Conservation (phyloP, 2,329 filamentous ascomycete genomes). For the Podosphaera leucotricha region DNA sequence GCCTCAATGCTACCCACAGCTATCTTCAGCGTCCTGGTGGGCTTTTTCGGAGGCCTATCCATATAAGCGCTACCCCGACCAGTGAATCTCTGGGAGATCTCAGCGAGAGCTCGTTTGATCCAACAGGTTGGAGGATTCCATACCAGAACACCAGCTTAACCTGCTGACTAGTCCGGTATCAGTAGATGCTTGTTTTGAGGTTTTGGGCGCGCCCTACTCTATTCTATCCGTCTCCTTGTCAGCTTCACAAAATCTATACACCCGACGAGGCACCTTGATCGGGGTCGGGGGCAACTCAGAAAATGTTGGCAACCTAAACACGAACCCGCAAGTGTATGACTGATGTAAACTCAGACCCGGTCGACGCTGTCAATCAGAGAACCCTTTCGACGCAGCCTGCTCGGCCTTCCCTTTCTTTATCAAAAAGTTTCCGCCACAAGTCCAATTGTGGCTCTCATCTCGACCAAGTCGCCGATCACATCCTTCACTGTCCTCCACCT, state of each 20-base stretch:
- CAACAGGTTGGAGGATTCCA: slow-evolving; percentile 7
- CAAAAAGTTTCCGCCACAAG: slow-evolving; percentile 72
- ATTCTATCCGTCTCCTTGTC: slow-evolving; percentile 83
- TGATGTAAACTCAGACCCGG: slow-evolving; percentile 34
- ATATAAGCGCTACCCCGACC: slow-evolving; percentile 37
- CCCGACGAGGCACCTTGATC: slow-evolving; percentile 72
- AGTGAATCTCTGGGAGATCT: slow-evolving; percentile 23
- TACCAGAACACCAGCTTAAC: neutral
- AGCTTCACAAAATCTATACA: slow-evolving; percentile 82
- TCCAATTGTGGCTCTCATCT: slow-evolving; percentile 70
- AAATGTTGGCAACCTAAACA: slow-evolving; percentile 34
- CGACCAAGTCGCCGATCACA: slow-evolving; percentile 64
- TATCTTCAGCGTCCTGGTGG: slow-evolving; percentile 9
- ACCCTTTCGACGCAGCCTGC: slow-evolving; percentile 52
- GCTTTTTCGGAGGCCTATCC: slow-evolving; percentile 28
- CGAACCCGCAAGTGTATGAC: neutral
- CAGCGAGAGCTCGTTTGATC: slow-evolving; percentile 9
- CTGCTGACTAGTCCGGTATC: slow-evolving; percentile 1
- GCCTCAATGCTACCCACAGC: slow-evolving; percentile 9
- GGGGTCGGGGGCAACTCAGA: slow-evolving; percentile 76
- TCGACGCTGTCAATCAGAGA: slow-evolving; percentile 75
- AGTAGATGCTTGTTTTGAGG: slow-evolving; percentile 80
- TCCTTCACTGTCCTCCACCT: slow-evolving; percentile 74
- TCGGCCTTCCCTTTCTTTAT: slow-evolving; percentile 88
- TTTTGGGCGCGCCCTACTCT: slow-evolving; percentile 77